Percentiles rank a stretch among this genome's conserved stretches.
Conservation (phyloP, 805 yeast genomes). For the Metschnikowia dekortorum region DNA sequence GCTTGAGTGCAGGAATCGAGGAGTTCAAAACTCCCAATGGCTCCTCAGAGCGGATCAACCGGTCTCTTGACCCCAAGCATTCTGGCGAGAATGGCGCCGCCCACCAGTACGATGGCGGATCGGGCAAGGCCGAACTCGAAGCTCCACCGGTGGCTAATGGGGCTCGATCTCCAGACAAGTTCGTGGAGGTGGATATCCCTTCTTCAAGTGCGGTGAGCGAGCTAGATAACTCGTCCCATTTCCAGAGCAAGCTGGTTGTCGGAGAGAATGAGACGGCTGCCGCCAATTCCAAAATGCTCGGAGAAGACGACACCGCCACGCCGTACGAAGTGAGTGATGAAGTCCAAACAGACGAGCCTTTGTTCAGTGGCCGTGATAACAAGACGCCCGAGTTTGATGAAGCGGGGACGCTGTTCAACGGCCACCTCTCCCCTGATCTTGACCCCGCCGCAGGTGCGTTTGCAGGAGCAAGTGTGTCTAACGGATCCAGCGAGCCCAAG, state of each 20-base stretch:
- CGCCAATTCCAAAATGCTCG: not conserved
- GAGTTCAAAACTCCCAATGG: conserved; percentile 24
- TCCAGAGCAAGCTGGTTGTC: not conserved
- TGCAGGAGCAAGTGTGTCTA: not conserved
- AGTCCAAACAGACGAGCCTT: not conserved
- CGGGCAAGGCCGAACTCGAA: not conserved
- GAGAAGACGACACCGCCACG: not conserved
- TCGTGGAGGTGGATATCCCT: conserved; percentile 29
- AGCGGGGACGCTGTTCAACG: not conserved
- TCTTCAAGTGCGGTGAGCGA: conserved; percentile 21
- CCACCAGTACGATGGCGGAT: not conserved
- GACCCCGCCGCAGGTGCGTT: not conserved
- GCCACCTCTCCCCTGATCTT: not conserved
- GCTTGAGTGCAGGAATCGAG: conserved; percentile 32
- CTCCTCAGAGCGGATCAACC: conserved; percentile 16
- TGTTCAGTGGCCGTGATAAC: not conserved
- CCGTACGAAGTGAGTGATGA: conserved; percentile 2
- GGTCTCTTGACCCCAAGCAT: conserved; percentile 25
- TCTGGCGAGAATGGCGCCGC: not conserved
- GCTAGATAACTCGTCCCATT: not conserved
- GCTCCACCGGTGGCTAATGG: not conserved
- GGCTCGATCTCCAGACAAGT: conserved; percentile 16
- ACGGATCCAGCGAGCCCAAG: not conserved
- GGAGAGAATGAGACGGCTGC: not conserved
- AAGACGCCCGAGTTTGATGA: not conserved